phyloP scores from a whole-genome alignment of 2,329 filamentous ascomycete species.

The Clarireedia paspali region DNA sequence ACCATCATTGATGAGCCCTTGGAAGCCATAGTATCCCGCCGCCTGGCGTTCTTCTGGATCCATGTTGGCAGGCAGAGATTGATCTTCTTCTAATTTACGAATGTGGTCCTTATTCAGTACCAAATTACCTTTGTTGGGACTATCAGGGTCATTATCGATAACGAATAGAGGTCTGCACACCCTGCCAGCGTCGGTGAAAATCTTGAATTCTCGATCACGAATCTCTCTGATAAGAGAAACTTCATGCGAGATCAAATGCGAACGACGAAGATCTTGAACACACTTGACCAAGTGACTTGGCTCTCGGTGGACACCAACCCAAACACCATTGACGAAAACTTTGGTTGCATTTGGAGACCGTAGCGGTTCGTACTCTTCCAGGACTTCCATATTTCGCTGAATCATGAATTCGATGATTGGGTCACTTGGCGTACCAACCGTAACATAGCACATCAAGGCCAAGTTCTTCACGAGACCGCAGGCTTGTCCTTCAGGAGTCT shows the following conservation, averaged over 20 bases:
- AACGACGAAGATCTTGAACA: constrained; percentile 69
- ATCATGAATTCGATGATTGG: constrained; percentile 95
- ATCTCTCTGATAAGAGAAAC: constrained; percentile 95
- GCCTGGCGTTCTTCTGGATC: constrained; percentile 49
- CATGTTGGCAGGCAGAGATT: constrained; percentile 53
- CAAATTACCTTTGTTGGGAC: constrained; percentile 66
- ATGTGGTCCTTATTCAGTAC: constrained; percentile 83
- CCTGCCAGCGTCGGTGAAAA: constrained; percentile 93
- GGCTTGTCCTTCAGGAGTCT: constrained; percentile 96
- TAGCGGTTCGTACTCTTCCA: constrained; percentile 88
- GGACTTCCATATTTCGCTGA: constrained; percentile 87
- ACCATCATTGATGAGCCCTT: constrained; percentile 73
- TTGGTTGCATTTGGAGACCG: constrained; percentile 90
- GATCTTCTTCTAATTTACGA: constrained; percentile 65
- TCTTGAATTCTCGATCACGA: constrained; percentile 94
- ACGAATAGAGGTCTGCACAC: constrained; percentile 93
- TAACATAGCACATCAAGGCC: constrained; percentile 97
- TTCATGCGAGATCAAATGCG: constrained; percentile 80
- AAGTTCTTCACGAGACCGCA: constrained; percentile 98
- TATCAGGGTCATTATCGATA: constrained; percentile 75
- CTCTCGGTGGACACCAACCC: constrained; percentile 92
- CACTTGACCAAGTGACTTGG: constrained; percentile 76
- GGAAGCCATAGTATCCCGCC: constrained; percentile 71
- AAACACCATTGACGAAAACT: constrained; percentile 95
- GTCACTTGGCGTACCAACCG: constrained; percentile 83